Evolutionary conservation across 192 early-diverging fungal species (phyloP).

Genomic region (Backusella psychrophila): DNA sequence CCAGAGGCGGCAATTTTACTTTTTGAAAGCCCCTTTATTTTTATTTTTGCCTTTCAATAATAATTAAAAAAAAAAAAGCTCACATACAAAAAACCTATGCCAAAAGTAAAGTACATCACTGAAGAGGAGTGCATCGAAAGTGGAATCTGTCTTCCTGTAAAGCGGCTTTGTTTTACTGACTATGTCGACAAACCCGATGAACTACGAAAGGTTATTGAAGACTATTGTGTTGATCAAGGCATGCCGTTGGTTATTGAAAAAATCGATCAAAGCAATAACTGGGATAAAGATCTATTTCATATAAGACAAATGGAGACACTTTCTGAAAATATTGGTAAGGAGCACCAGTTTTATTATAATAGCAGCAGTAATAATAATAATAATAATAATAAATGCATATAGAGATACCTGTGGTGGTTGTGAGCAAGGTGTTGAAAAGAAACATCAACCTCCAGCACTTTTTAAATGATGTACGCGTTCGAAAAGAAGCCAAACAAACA

Average conservation of each 20-base stretch:
- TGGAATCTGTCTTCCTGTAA: not conserved
- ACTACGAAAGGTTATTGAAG: not conserved
- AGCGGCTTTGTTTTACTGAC: not conserved
- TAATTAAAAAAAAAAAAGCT: too few relatives aligned
- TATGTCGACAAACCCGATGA: not conserved
- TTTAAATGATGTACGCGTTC: not conserved
- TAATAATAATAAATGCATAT: not conserved
- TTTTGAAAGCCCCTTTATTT: too few relatives aligned
- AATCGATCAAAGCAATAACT: not conserved
- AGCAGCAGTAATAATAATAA: not conserved
- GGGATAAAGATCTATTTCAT: conserved; percentile 5
- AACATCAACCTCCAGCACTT: not conserved
- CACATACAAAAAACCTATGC: not conserved
- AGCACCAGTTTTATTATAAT: too few relatives aligned
- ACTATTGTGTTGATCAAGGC: conserved; percentile 10
- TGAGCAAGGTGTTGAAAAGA: not conserved
- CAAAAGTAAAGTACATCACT: not conserved
- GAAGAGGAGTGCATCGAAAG: not conserved
- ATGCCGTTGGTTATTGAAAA: conserved; percentile 25
- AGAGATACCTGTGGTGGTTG: not conserved
- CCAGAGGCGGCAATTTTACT: too few relatives aligned
- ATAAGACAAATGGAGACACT: not conserved
- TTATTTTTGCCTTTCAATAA: too few relatives aligned
- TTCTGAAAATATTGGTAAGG: not conserved
- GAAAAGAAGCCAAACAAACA: not conserved